A percentile compares a stretch with the other conserved stretches of the same genome.
These are phyloP conservation scores for Leptosphaerulina australis DNA, from an alignment of 2,329 filamentous ascomycete species.

Conservation along the genomic window DNA sequence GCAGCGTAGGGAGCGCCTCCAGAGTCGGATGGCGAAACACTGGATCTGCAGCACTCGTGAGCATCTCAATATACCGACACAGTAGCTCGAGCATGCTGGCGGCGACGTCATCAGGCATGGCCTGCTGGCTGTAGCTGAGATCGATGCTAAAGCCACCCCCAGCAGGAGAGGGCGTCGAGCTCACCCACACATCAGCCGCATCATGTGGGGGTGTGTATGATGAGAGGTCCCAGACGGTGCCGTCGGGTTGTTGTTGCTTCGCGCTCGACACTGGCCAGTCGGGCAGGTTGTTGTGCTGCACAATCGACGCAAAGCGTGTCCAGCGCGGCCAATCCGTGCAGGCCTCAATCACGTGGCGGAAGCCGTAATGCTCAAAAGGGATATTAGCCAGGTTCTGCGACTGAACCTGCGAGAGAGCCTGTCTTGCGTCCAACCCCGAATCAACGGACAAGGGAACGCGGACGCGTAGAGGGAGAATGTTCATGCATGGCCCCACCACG, in stretches of 20 bases:
- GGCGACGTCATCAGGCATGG: constrained; percentile 1
- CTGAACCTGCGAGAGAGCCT: constrained; percentile 29
- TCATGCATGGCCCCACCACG: constrained; percentile 43
- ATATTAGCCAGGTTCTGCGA: constrained; percentile 43
- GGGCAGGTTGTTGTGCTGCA: constrained; percentile 1
- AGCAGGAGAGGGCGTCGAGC: not conserved
- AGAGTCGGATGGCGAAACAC: not conserved
- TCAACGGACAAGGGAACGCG: no score
- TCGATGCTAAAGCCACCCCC: constrained; percentile 2
- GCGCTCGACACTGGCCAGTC: not conserved
- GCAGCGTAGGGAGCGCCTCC: not conserved
- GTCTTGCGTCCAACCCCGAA: no score
- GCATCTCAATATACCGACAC: constrained; percentile 5
- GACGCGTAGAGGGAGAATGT: constrained; percentile 43
- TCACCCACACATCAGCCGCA: constrained; percentile 10
- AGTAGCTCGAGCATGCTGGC: constrained; percentile 1
- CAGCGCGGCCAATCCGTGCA: constrained; percentile 11
- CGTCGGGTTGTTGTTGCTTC: not conserved
- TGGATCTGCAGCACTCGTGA: not conserved
- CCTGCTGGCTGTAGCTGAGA: constrained; percentile 1
- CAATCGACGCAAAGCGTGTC: constrained; percentile 6
- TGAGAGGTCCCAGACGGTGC: not conserved
- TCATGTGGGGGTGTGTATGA: constrained; percentile 7
- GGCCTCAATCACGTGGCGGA: constrained; percentile 2
- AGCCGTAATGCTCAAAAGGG: constrained; percentile 6